A percentile compares a stretch with the other conserved stretches of the same genome.
These are phyloP conservation scores for Dunaliella primolecta DNA, from an alignment of 139 green algal genomes.

Conservation along the genomic window DNA sequence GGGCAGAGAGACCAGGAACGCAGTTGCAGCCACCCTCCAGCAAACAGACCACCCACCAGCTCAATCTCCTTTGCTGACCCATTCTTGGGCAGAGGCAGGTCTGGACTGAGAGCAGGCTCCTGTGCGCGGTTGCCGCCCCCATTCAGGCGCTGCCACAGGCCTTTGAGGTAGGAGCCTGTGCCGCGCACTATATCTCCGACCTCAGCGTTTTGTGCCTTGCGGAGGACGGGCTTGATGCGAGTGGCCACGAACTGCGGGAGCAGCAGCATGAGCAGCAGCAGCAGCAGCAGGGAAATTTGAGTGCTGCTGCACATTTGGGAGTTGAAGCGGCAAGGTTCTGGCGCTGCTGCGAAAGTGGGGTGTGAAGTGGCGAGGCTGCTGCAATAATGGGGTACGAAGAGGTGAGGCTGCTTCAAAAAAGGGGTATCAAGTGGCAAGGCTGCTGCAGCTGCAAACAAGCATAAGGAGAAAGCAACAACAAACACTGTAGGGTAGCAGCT, in stretches of 20 bases:
- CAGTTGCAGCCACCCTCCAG: slow-evolving; percentile 52
- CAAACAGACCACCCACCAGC: slow-evolving; percentile 33
- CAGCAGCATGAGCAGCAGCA: neutral
- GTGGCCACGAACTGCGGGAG: slow-evolving; percentile 57
- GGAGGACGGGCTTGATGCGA: slow-evolving; percentile 67
- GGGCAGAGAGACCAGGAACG: slow-evolving; percentile 33
- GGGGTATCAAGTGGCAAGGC: no score
- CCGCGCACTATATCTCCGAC: slow-evolving; percentile 52
- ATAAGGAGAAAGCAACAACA: no score
- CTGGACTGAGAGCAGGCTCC: slow-evolving; percentile 21
- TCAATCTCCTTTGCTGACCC: slow-evolving; percentile 40
- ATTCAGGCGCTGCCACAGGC: slow-evolving; percentile 81
- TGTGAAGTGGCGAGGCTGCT: no score
- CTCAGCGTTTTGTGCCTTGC: slow-evolving; percentile 47
- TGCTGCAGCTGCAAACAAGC: no score
- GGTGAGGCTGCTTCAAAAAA: no score
- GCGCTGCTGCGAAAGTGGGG: no score
- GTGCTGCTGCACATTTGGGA: no score
- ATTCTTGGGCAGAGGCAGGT: slow-evolving; percentile 52
- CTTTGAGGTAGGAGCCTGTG: slow-evolving; percentile 51
- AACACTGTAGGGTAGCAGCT: no score
- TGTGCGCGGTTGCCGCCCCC: slow-evolving; percentile 29
- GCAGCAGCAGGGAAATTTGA: no score
- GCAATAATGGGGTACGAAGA: no score
- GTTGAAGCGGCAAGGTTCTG: no score